Evolutionary conservation across 2,329 filamentous ascomycete genomes (phyloP).

Genomic region (Pyrenophora graminea): DNA sequence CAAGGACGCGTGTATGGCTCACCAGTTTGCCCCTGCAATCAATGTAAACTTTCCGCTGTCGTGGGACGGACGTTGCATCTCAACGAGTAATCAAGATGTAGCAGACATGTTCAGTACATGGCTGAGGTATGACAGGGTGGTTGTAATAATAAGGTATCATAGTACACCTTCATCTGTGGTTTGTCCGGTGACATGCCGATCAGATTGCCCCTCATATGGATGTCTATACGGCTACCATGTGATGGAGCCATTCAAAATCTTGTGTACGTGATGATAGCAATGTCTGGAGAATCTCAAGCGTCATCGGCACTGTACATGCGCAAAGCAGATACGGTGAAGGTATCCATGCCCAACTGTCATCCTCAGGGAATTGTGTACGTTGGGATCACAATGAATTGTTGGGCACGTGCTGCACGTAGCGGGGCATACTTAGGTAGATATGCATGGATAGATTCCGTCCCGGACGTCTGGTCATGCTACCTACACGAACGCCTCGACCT

Average conservation of each 20-base stretch:
- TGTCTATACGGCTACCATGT: conserved; percentile 8
- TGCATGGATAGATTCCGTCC: background rate
- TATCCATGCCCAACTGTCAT: background rate
- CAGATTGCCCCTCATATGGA: conserved; percentile 16
- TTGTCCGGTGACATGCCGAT: conserved; percentile 13
- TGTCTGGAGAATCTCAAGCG: background rate
- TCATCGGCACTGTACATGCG: background rate
- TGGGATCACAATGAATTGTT: background rate
- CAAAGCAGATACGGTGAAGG: conserved; percentile 1
- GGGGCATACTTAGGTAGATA: too few species aligned
- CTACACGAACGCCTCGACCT: conserved; percentile 6
- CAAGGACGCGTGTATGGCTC: background rate
- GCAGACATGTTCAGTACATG: background rate
- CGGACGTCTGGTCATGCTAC: conserved; percentile 4
- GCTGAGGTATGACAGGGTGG: conserved; percentile 9
- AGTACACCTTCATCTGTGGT: conserved; percentile 16
- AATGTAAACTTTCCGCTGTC: too few species aligned
- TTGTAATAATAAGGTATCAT: conserved; percentile 16
- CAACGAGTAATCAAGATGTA: background rate
- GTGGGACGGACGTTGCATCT: background rate
- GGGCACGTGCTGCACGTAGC: too few species aligned
- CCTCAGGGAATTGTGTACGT: background rate
- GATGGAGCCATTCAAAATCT: background rate
- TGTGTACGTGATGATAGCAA: background rate
- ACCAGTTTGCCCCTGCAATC: background rate